Base-by-base conservation (phyloP, 2,329 filamentous ascomycete species). In the Coniochaeta hoffmannii region DNA sequence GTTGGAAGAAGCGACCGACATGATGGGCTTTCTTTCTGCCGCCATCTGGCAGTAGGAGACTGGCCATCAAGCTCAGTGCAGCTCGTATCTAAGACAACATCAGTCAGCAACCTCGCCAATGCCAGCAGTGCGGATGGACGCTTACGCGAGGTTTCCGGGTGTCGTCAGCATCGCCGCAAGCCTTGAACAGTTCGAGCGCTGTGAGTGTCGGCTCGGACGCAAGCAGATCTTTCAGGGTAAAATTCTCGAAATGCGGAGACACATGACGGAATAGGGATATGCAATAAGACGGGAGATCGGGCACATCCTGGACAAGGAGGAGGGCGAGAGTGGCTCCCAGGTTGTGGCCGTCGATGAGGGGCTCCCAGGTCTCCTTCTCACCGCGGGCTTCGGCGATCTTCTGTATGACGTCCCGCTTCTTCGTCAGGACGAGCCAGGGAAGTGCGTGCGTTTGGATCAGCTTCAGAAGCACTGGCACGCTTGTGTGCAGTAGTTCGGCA, bases 351-450 rank as follows among this genome's bases (percentile, higher is more conserved):
- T 86, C 82, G 56, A 85, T 71, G 38, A 83, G 74, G 1, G 77
- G 70, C 38, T 72, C 68, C 73, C 76, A 82, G 1, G 82, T 73
- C 59, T 94, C 84, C 7, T 77, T 72, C 49, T 90, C 85, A 46
- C 88, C 83, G 55, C 89, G 85, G 53, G 88, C 89, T 61, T 88
- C 82, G 0, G 90, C 89, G 61, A 99, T 89, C 59, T 86, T 87
- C 62, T 87, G 81, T 38, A 99, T 86, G 15, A 95, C 80, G 56
- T 96, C 89, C 56, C 79, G 80, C 63, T 87, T 87, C 65, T 87
- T 88, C 41, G 83, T 86, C 36, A 96, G 74, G 2, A 99, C 89
- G 17, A 99, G 78, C 72, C 89, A 91, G 1, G 95, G 94, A 9
- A 99, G 71, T 8, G 92, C 92, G 63, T 94, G 83, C 14, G 83